Base-by-base conservation (phyloP, 805 yeast genomes). In the Candida parachauliodes region DNA sequence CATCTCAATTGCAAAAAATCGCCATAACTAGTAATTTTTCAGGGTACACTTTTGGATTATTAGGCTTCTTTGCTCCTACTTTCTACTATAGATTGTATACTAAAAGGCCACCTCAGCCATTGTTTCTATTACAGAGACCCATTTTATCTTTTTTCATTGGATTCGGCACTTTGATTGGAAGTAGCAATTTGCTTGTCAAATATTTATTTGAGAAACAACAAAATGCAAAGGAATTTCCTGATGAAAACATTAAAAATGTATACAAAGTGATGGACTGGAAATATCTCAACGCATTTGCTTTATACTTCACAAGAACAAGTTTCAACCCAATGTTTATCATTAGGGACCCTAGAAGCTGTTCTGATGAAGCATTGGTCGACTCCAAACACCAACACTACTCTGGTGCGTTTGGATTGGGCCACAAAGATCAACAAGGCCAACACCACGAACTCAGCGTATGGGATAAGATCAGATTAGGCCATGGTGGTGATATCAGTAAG, bases 251-350 rank as follows among this genome's bases (percentile, higher is more conserved):
- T 17, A 11, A 47, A 28, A 40, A 45, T 4, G 65, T 56, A 12
- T 68, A 72, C 72, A 55, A 54, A 41, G 32, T 63, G 10, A 55
- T 67, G 55, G 65, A 61, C 33, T 55, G 55, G 25, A 62, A 57
- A 34, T 65, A 58, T 29, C 54, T 66, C 5, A 57, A 65, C 2
- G 39, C 62, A 20, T 67, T 62, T 45, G 61, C 50, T 35, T 40
- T 68, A 16, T 82, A 82, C 53, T 81, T 73, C 52, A 60, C 65
- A 33, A 55, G 66, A 41, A 72, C 84, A 0, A 61, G 68, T 28
- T 63, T 64, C n/a, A 74, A 80, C 46, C 78, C 81, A 0, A 67
- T 65, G 16, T 65, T 66, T 33, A 62, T 74, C 23, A 57, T 81
- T 46, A 73, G 72, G 39, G 82, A 81, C 48, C 88, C 88, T 5